A percentile compares a stretch with the other conserved stretches of the same genome.
Conservation (phyloP, 768 basidiomycete genomes). For the Russula sp. region DNA sequence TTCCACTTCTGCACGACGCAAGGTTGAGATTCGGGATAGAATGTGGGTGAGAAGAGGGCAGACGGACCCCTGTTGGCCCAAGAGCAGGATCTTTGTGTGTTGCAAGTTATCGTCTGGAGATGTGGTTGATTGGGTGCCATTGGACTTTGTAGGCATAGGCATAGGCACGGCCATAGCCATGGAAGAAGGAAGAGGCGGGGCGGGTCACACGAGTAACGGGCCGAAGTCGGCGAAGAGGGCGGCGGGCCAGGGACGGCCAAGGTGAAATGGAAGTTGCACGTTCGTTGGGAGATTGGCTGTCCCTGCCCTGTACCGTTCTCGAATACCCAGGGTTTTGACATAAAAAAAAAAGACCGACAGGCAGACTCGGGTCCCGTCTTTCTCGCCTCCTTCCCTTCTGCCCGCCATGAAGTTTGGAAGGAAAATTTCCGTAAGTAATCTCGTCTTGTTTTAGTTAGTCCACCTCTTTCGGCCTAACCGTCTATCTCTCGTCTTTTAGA, state of each 20-base stretch:
- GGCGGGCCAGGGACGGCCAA: neutral
- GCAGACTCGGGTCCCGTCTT: neutral
- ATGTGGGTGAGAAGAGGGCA: neutral
- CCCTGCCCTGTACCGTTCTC: neutral
- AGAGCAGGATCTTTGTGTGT: constrained; percentile 63
- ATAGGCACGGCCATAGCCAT: constrained; percentile 4
- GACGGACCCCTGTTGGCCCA: constrained; percentile 62
- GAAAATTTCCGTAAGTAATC: constrained; percentile 55
- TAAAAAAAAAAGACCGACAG: neutral
- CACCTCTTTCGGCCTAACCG: constrained; percentile 7
- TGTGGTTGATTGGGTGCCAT: constrained; percentile 1
- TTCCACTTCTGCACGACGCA: constrained; percentile 61
- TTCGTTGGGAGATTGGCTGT: neutral
- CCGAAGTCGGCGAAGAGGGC: neutral
- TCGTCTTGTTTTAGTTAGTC: neutral
- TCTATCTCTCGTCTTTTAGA: constrained; percentile 35
- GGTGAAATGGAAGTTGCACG: constrained; percentile 7
- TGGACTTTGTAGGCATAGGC: neutral
- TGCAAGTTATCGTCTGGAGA: constrained; percentile 24
- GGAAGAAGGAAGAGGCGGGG: neutral
- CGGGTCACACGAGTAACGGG: neutral
- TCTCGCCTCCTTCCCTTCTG: neutral
- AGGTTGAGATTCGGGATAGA: neutral
- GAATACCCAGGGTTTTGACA: constrained; percentile 8
- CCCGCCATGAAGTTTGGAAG: constrained; percentile 70